These are phyloP conservation scores for Annona squamosa DNA, from an alignment of 164 flowering plant genomes.

Conservation along the genomic window DNA sequence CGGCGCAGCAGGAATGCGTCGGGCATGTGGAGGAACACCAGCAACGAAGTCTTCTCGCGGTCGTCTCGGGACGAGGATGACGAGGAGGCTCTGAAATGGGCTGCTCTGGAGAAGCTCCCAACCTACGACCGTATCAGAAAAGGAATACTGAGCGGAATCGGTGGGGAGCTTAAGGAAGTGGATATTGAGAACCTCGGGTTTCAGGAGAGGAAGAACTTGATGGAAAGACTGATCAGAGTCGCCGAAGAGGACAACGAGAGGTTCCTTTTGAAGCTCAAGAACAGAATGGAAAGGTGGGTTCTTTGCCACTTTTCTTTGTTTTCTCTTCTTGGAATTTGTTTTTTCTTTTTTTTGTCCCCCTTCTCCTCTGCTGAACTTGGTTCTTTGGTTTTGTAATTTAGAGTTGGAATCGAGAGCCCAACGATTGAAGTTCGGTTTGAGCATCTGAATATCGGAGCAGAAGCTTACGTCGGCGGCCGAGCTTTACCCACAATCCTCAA, in stretches of 20 bases:
- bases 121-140: slow-evolving; percentile 34
- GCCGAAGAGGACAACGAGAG: slow-evolving; percentile 64
- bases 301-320: neutral
- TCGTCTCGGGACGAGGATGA: slow-evolving; percentile 29
- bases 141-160: slow-evolving; percentile 24
- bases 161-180: slow-evolving; percentile 21
- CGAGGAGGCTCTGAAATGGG: slow-evolving; percentile 46
- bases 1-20: slow-evolving; percentile 13
- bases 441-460: slow-evolving; percentile 41
- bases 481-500: slow-evolving; percentile 54
- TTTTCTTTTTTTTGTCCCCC: neutral
- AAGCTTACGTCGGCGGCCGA: slow-evolving; percentile 48
- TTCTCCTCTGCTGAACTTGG: neutral
- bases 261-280: slow-evolving; percentile 55
- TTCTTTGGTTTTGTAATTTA: slow-evolving; percentile 2
- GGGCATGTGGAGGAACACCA: slow-evolving; percentile 26
- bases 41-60: slow-evolving; percentile 25
- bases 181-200: slow-evolving; percentile 32
- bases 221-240: slow-evolving; percentile 47
- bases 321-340: neutral
- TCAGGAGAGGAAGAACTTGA: slow-evolving; percentile 30
- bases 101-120: slow-evolving; percentile 41
- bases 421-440: slow-evolving; percentile 36
- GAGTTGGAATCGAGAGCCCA: slow-evolving; percentile 42
- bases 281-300: slow-evolving; percentile 27